Conservation (phyloP, 2,329 filamentous ascomycete species). For the Apiospora hydei region DNA sequence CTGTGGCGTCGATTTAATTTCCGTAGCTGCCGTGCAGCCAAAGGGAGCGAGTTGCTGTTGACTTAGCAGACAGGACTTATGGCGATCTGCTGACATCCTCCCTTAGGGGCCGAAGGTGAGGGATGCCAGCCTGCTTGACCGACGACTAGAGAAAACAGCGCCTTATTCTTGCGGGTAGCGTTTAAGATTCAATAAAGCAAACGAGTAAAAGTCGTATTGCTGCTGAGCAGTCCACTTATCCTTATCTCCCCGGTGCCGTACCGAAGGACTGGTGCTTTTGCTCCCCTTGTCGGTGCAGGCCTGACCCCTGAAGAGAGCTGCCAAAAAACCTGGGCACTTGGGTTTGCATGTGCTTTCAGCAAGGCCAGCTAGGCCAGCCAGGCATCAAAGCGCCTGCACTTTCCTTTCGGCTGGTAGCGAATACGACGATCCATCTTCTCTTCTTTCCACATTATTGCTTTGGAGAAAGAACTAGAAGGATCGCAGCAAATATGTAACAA, state of each 20-base stretch:
- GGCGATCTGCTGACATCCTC: not conserved
- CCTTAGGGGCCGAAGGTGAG: slow-evolving; percentile 1
- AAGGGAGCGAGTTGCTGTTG: not conserved
- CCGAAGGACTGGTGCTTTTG: not conserved
- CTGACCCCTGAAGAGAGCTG: not conserved
- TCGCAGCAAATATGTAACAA: not conserved
- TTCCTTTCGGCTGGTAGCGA: not conserved
- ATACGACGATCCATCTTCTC: not conserved
- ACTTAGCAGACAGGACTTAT: not conserved
- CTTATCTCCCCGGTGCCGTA: slow-evolving; percentile 7
- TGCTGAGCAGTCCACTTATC: not conserved
- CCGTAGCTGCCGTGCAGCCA: slow-evolving; percentile 9
- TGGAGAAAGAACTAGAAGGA: not conserved
- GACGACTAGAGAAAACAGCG: not conserved
- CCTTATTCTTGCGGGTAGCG: slow-evolving; percentile 1
- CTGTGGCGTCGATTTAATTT: slow-evolving; percentile 17
- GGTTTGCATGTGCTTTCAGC: slow-evolving; percentile 1
- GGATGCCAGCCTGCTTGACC: not conserved
- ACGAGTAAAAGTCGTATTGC: not conserved
- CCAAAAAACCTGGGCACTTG: not conserved
- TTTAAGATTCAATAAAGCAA: slow-evolving; percentile 18
- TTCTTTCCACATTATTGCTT: not conserved
- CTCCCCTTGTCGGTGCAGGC: not conserved
- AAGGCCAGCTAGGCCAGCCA: not conserved
- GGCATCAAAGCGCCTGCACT: not conserved